phyloP scores from a whole-genome alignment of 257 asterid genomes.

The Primulina tabacum region DNA sequence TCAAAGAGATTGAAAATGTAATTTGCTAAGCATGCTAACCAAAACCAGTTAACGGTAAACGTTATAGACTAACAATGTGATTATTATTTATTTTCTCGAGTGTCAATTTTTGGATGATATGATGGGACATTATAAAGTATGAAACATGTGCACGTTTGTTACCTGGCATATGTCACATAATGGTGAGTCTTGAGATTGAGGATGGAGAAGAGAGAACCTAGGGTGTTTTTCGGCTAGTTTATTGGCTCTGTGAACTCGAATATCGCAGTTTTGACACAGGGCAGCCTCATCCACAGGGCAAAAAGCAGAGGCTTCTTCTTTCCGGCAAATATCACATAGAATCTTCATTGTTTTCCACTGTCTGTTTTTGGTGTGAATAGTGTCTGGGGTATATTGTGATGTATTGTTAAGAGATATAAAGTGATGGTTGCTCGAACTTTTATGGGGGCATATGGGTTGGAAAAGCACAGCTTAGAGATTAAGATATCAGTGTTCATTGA shows the following conservation, averaged over 20 bases:
- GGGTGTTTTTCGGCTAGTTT: constrained; percentile 75
- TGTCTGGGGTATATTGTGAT: not conserved
- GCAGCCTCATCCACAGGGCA: constrained; percentile 90
- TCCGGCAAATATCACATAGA: constrained; percentile 73
- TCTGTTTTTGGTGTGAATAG: not conserved
- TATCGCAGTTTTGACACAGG: constrained; percentile 63
- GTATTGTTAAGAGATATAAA: not conserved
- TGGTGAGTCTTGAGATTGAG: constrained; percentile 50
- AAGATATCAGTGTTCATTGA: not conserved
- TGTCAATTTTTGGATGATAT: too few species aligned
- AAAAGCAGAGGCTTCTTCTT: constrained; percentile 58
- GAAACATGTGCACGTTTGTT: not conserved
- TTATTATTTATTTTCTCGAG: too few species aligned
- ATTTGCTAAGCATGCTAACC: not conserved
- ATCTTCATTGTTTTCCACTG: constrained; percentile 49
- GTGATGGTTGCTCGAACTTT: not conserved
- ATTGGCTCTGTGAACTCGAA: constrained; percentile 70
- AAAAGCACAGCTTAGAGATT: not conserved
- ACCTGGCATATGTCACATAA: constrained; percentile 84
- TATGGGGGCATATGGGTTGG: constrained; percentile 1
- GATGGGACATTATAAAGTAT: not conserved
- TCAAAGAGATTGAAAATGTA: not conserved
- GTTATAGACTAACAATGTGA: not conserved
- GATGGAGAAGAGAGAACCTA: constrained; percentile 60
- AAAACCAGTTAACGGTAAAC: not conserved